Percentiles rank a stretch among this genome's conserved stretches.
Evolutionary conservation across 2,329 filamentous ascomycete species (phyloP).

Genomic region (Aspergillus japonicus): DNA sequence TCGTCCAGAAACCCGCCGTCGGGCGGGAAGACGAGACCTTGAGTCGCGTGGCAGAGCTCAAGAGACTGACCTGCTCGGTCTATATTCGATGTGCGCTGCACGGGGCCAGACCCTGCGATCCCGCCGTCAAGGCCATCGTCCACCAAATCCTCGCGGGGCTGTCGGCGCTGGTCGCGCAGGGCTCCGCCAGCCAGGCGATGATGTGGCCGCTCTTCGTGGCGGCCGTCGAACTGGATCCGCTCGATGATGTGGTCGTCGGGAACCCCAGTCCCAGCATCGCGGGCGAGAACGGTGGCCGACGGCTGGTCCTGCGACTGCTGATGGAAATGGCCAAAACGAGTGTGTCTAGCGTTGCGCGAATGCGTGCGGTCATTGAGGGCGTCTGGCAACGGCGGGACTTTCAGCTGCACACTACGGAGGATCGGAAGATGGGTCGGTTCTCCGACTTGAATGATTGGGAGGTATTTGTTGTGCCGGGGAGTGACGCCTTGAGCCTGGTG

Average conservation of each 20-base stretch:
- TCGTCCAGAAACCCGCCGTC: neutral
- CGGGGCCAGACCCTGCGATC: neutral
- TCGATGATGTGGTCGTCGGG: conserved; percentile 35
- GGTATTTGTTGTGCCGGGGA: conserved; percentile 6
- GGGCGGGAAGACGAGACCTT: neutral
- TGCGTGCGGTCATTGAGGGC: conserved; percentile 39
- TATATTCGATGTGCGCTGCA: conserved; percentile 4
- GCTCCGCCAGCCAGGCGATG: conserved; percentile 10
- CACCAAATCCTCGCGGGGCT: neutral
- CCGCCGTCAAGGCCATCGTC: neutral
- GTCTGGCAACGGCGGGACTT: conserved; percentile 40
- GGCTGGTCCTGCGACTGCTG: neutral
- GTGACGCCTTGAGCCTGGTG: conserved; percentile 6
- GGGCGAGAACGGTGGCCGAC: neutral
- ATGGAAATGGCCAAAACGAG: conserved; percentile 7
- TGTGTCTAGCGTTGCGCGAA: conserved; percentile 36
- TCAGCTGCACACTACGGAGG: neutral
- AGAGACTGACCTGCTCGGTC: neutral
- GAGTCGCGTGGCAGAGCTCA: neutral
- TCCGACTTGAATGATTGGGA: conserved; percentile 9
- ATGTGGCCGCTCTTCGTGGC: conserved; percentile 25
- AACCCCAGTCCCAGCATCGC: conserved; percentile 1
- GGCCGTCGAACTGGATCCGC: conserved; percentile 34
- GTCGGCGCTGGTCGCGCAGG: neutral
- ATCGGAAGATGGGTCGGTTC: neutral